Evolutionary conservation across 2,329 filamentous ascomycete species (phyloP), one percentile per base, ranked within the genome.

Genomic region (Penicillium brevicompactum): DNA sequence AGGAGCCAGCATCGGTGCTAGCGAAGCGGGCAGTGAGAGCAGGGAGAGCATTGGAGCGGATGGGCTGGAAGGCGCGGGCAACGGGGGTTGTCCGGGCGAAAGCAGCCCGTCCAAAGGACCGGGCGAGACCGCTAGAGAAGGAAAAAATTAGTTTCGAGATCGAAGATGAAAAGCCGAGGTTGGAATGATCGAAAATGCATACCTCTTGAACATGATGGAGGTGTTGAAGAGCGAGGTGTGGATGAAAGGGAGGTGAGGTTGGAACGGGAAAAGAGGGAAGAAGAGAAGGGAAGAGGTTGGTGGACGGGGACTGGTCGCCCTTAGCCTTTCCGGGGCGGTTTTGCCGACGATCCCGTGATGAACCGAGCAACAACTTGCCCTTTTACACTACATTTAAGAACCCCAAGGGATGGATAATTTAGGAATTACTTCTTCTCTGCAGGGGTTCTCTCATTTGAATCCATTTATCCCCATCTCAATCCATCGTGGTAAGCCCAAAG

Each of bases 151-250:
- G 72, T 73, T 71, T 54, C 41, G 42, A 34, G 30, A 49, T 38
- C 34, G 53, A 52, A 76, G 72, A 52, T 22, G 22, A 49, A 51
- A 61, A 54, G 55, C 32, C 18, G 60, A 61, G 53, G 52, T 54
- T 53, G 30, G 52, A 49, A 55, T 50, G 56, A 64, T 63, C 22
- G 54, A 49, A 44, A 51, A 53, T 53, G 69, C 79, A 71, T 76
- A 85, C 83, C 82, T 84, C 80, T 84, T 85, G 77, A 84, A 81
- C 83, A 85, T 85, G 76, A 70, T 83, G 73, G 70, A 66, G 74
- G 76, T 78, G 78, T 76, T 70, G 68, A 74, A 74, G 74, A 74
- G 74, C 67, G 71, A 72, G 67, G 66, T 65, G 61, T 62, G 62
- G 47, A 56, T 59, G 53, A 57, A 57, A 51, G 59, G 59, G 49